phyloP scores from a whole-genome alignment of 2,329 filamentous ascomycete genomes.

The Neodidymelliopsis sp. region DNA sequence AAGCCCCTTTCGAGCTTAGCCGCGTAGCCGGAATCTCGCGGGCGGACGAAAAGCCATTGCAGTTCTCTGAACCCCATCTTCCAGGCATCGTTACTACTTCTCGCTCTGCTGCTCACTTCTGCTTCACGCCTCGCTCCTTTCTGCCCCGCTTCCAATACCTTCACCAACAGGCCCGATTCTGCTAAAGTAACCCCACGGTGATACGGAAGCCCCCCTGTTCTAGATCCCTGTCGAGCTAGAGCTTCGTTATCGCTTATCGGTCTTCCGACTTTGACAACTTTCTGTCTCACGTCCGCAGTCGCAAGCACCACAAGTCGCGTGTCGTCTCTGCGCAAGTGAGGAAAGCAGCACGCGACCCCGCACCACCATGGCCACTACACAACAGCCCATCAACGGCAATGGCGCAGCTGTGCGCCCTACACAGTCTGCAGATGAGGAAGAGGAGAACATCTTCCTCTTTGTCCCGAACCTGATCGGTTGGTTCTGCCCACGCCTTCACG shows the following conservation, averaged over 20 bases:
- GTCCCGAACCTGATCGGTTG: slow-evolving; percentile 61
- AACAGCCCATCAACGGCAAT: slow-evolving; percentile 40
- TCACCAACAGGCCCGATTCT: slow-evolving; percentile 3
- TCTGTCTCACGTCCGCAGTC: slow-evolving; percentile 20
- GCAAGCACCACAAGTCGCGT: slow-evolving; percentile 13
- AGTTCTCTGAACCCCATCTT: slow-evolving; percentile 22
- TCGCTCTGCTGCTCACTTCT: slow-evolving; percentile 1
- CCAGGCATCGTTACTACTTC: slow-evolving; percentile 17
- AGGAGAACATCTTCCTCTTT: slow-evolving; percentile 64
- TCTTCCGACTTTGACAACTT: slow-evolving; percentile 36
- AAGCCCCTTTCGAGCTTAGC: slow-evolving; percentile 35
- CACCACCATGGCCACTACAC: slow-evolving; percentile 37
- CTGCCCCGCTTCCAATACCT: background rate
- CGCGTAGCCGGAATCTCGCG: slow-evolving; percentile 32
- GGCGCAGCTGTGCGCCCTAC: slow-evolving; percentile 36
- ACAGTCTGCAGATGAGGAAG: slow-evolving; percentile 31
- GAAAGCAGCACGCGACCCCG: slow-evolving; percentile 9
- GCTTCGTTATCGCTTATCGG: slow-evolving; percentile 49
- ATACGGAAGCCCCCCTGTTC: slow-evolving; percentile 9
- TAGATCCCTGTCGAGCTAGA: slow-evolving; percentile 20
- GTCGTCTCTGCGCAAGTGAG: slow-evolving; percentile 16
- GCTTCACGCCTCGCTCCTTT: slow-evolving; percentile 19
- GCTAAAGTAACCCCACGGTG: slow-evolving; percentile 7
- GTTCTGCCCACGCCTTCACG: slow-evolving; percentile 10
- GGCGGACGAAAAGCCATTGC: slow-evolving; percentile 28